Base-by-base conservation (phyloP, 2,329 filamentous ascomycete species). In the Epichloe elymi region DNA sequence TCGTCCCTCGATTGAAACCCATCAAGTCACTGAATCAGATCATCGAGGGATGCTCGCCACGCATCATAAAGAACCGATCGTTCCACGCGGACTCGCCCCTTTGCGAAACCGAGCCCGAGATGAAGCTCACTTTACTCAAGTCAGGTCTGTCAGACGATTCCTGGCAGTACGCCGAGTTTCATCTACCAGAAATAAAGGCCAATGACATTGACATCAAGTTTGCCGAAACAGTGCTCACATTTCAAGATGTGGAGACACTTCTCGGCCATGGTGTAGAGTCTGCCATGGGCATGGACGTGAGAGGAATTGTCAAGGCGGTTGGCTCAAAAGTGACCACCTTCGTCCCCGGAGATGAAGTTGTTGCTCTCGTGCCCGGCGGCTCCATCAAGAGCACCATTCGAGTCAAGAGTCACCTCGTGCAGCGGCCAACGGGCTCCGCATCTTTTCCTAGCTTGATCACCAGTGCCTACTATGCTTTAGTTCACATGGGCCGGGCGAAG, bases 1-100 rank as follows among this genome's bases (percentile, higher is more conserved):
- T 63, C 52, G 66, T 76, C 4, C 73, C 75, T 5, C 69, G 75
- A 4, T 61, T 78, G 2, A 57, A 63, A 42, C 68, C 70, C 0
- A 53, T 75, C 1, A 37, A 52, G 2, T 36, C 54, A 1, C 56
- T 78, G 30, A 78, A 78, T 54, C 58, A 58, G 5, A 52, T 72
- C n/a, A 68, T 78, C 2, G 74, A 76, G 55, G 58, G 50, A 1
- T 33, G 40, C n/a, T 30, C 35, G 7, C 53, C 51, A 3, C 46
- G 54, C 1, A 47, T 50, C 11, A n/a, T 56, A 6, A 39, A 49
- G 4, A 44, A 57, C 30, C 52, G 51, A 4, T 39, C 51, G 0
- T 67, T 69, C 36, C 47, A 39, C 10, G 20, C n/a, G 2, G 14
- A 43, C 15, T 19, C 26, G 3, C 11, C 5, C 30, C 2, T n/a